Evolutionary conservation across 768 basidiomycete genomes (phyloP), one percentile per base, ranked within the genome.

Genomic region (Rhodosporidiobolus odoratus): DNA sequence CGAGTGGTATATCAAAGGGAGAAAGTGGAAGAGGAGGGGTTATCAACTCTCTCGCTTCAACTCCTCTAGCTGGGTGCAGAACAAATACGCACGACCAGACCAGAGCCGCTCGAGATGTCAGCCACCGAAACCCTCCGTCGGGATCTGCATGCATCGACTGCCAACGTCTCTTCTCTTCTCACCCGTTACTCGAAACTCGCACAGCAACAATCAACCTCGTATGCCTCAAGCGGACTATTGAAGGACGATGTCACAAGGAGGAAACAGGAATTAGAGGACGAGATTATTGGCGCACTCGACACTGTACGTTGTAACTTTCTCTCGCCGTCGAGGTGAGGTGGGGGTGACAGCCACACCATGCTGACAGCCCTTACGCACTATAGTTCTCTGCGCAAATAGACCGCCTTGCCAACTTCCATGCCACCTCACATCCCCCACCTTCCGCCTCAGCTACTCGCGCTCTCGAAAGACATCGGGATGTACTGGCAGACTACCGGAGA

Each of bases 131-230:
- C 88, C 65, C 84, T 97, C 40, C 90, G 96, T 76, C 83, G 92
- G 63, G 92, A 95, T 80, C 91, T 91, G 81, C 84, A 94, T 76
- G 93, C 93, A 8, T 86, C 97, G 35, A 95, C 98, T 78, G 91
- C 92, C 56, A 84, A 92, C 32, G 89, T 98, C 72, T 92, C 96
- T 78, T 82, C 89, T 40, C 95, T 96, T 79, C 84, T 99, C 38
- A 91, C 91, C 1, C 84, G 91, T 16, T 98, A 98, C 80, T 86
- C 91, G 27, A 90, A 91, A 75, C 83, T 96, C 50, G 92, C 90
- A 13, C 85, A 89, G 7, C 76, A 75, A 17, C 80, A 81, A 43
- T 76, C 78, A 1, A 75, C 79, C 13, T 72, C 71, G 10, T 74
- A 76, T 57, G 66, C 72, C 16, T 52, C 83, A 83, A 38, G 83